Evolutionary conservation across 2,329 filamentous ascomycete genomes (phyloP).

Genomic region (Curvularia hawaiiensis): DNA sequence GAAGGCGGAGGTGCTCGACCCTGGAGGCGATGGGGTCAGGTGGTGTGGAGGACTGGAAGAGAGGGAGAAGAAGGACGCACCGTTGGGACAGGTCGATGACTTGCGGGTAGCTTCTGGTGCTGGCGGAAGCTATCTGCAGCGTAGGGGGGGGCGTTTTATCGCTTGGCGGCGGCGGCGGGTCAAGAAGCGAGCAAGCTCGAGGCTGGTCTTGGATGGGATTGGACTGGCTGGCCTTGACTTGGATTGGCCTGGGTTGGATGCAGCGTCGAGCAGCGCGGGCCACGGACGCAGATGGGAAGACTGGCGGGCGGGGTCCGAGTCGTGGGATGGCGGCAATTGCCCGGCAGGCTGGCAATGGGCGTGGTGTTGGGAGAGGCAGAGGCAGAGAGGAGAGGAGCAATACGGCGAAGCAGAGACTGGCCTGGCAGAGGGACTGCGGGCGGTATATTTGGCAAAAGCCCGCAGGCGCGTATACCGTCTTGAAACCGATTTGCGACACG

Average conservation of each 20-base stretch:
- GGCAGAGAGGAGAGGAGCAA: not conserved
- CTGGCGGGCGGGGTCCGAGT: constrained; percentile 23
- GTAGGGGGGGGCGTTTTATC: constrained; percentile 42
- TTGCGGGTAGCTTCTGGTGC: constrained; percentile 24
- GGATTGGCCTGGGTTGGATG: no score
- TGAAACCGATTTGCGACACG: constrained; percentile 37
- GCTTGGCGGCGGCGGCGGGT: constrained; percentile 42
- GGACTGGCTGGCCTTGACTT: no score
- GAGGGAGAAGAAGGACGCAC: constrained; percentile 20
- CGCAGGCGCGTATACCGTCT: constrained; percentile 31
- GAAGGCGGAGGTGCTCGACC: constrained; percentile 19
- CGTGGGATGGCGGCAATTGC: constrained; percentile 10
- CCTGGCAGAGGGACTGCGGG: not conserved
- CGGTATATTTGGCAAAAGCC: constrained; percentile 26
- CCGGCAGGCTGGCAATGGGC: not conserved
- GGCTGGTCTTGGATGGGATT: not conserved
- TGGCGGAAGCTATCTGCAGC: constrained; percentile 41
- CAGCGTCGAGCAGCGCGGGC: constrained; percentile 12
- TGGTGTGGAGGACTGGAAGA: constrained; percentile 6
- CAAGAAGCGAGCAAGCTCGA: constrained; percentile 34
- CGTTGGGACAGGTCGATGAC: constrained; percentile 22
- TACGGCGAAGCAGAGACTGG: not conserved
- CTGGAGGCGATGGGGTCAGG: constrained; percentile 16
- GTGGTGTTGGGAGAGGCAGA: no score
- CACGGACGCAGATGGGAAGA: constrained; percentile 8